Percentiles rank a stretch among this genome's conserved stretches.
These are phyloP conservation scores for Spathaspora girioi DNA, from an alignment of 805 yeast genomes.

Conservation along the genomic window DNA sequence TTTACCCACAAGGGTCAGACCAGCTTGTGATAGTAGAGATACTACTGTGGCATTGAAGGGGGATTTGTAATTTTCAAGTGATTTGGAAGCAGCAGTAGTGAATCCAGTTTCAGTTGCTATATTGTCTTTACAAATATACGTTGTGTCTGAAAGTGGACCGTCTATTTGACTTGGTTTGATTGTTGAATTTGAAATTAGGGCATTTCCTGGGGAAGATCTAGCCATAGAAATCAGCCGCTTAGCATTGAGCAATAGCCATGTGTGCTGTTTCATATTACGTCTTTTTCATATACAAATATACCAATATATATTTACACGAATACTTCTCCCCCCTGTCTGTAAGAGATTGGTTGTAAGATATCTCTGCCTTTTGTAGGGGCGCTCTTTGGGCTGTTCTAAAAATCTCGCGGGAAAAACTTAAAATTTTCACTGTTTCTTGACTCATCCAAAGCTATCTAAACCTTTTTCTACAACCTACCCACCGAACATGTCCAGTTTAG, in stretches of 20 bases:
- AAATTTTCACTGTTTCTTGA: not conserved
- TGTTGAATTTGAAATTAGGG: not conserved
- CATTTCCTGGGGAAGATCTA: not conserved
- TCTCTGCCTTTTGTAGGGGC: not conserved
- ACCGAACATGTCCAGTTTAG: constrained; percentile 11
- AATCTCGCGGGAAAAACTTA: not conserved
- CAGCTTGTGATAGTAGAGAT: constrained; percentile 46
- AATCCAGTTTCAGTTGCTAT: constrained; percentile 58
- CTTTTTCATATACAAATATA: not conserved
- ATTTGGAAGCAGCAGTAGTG: constrained; percentile 77
- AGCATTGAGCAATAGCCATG: not conserved
- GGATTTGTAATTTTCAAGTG: constrained; percentile 56
- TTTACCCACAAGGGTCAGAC: constrained; percentile 65
- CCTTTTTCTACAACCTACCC: too few species aligned
- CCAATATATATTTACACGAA: too few species aligned
- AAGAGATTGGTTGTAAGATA: too few species aligned
- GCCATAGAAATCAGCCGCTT: not conserved
- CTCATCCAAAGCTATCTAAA: not conserved
- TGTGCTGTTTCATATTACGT: not conserved
- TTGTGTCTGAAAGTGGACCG: constrained; percentile 9
- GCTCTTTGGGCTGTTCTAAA: not conserved
- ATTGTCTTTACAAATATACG: constrained; percentile 60
- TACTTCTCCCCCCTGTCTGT: too few species aligned
- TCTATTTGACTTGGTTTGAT: not conserved
- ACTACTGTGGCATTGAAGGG: constrained; percentile 84